A percentile compares a stretch with the other conserved stretches of the same genome.
These are phyloP conservation scores for Pseudozyma flocculosa DNA, from an alignment of 1,284 basidiomycete species.

Conservation along the genomic window DNA sequence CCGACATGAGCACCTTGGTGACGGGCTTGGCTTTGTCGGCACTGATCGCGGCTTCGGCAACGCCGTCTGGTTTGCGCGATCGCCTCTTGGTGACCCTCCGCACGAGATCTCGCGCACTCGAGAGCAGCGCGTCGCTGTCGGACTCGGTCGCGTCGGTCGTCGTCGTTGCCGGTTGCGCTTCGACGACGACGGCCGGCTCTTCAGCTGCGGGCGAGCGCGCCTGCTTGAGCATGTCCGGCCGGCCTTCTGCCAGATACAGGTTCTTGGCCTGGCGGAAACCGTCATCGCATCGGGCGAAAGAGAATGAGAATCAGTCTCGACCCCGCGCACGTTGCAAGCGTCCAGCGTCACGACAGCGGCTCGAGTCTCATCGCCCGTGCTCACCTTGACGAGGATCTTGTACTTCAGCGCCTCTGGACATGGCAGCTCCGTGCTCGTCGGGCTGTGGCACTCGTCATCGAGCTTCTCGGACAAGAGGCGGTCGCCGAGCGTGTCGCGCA, in stretches of 20 bases:
- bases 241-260: slow-evolving; percentile 13
- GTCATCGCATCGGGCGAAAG: neutral
- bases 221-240: slow-evolving; percentile 2
- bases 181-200: neutral
- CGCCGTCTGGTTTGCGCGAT: neutral
- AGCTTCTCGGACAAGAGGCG: slow-evolving; percentile 61
- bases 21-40: slow-evolving; percentile 6
- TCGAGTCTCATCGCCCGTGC: no score
- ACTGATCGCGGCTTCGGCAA: neutral
- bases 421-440: slow-evolving; percentile 64
- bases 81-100: slow-evolving; percentile 5
- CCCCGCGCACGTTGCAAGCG: no score
- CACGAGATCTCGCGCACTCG: slow-evolving; percentile 7
- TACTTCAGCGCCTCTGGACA: slow-evolving; percentile 83
- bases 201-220: neutral
- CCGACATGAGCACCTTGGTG: slow-evolving; percentile 67
- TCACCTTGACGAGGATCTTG: slow-evolving; percentile 75
- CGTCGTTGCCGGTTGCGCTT: slow-evolving; percentile 2
- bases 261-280: slow-evolving; percentile 43
- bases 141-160: slow-evolving; percentile 21
- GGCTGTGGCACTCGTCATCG: slow-evolving; percentile 59
- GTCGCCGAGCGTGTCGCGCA: slow-evolving; percentile 77
- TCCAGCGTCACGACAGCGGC: no score
- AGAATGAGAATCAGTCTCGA: no score
- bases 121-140: slow-evolving; percentile 20